These are phyloP conservation scores for Chlorella sp. DNA, from an alignment of 139 green algal genomes.

Conservation along the genomic window DNA sequence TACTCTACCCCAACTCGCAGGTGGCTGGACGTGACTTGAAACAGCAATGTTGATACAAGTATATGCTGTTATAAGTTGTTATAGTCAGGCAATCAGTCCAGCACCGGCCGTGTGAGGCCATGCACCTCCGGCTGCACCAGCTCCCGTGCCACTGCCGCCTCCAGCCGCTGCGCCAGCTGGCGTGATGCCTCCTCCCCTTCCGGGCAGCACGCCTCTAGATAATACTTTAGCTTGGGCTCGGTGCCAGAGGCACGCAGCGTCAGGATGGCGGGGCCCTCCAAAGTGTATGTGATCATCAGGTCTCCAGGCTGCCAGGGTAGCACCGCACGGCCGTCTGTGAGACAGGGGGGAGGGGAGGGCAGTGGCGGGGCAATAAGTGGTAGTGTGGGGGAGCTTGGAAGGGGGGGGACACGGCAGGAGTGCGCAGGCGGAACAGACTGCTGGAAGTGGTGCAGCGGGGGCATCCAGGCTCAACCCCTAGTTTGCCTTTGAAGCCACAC, in stretches of 20 bases:
- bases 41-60: too few relatives aligned
- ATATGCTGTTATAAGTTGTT: too few relatives aligned
- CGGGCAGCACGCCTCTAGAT: conserved; percentile 54
- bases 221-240: conserved; percentile 87
- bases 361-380: not conserved
- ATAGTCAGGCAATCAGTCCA: too few relatives aligned
- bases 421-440: not conserved
- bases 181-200: conserved; percentile 19
- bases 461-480: not conserved
- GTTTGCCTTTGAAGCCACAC: too few relatives aligned
- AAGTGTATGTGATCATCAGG: conserved; percentile 76
- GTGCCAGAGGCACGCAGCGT: conserved; percentile 74
- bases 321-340: conserved; percentile 40
- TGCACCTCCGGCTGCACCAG: conserved; percentile 44
- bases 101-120: conserved; percentile 36
- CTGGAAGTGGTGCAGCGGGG: not conserved
- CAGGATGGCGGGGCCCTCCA: conserved; percentile 57
- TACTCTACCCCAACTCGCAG: too few relatives aligned
- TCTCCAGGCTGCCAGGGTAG: conserved; percentile 75
- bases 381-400: too few relatives aligned
- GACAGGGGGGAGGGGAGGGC: not conserved
- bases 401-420: not conserved
- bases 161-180: conserved; percentile 43
- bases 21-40: too few relatives aligned
- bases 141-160: conserved; percentile 48